Evolutionary conservation across 768 basidiomycete species (phyloP), one percentile per base, ranked within the genome.

Genomic region (Agaricus blazei): DNA sequence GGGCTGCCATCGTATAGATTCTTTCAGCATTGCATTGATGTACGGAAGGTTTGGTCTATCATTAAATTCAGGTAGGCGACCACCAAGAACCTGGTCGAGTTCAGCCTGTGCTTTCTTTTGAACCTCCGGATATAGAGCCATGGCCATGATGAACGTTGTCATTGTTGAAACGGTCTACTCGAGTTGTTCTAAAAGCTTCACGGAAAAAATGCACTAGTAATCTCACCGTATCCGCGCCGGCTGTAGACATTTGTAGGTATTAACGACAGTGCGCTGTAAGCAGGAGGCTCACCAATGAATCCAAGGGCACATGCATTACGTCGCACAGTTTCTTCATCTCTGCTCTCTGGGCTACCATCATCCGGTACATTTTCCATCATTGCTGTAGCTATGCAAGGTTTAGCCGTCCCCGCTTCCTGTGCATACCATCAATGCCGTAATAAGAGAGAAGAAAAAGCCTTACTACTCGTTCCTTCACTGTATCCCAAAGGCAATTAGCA

Each of bases 1-100:
- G 28, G 62, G 61, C 29, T 67, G 63, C 72, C 71, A 72, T 26
- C 74, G 59, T 27, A 70, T 56, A 0, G 67, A 60, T 57, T 77
- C 75, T 52, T 68, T 71, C 34, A 75, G 62, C 12, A 72, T 48
- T 0, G 71, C 72, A 23, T 63, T 63, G 9, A 73, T 57, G 48
- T 72, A 75, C 0, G 73, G 72, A 3, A 76, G 56, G 6, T 41
- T 23, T 1, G 52, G 52, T 9, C 60, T 51, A 31, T 60, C 59
- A 3, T 65, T 67, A 15, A 70, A 53, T 0, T 58, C 68, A 2
- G 74, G 73, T 3, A 77, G 62, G 0, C 73, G 66, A 23, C 65
- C 62, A 31, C 45, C 19, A 1, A 48, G 54, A 19, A 68, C 45
- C 1, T 49, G 14, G 19, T 63, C 62, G 11, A 63, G 43, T 36